These are phyloP conservation scores for Vicia sativa DNA, from an alignment of 306 rosid genomes.

Conservation along the genomic window DNA sequence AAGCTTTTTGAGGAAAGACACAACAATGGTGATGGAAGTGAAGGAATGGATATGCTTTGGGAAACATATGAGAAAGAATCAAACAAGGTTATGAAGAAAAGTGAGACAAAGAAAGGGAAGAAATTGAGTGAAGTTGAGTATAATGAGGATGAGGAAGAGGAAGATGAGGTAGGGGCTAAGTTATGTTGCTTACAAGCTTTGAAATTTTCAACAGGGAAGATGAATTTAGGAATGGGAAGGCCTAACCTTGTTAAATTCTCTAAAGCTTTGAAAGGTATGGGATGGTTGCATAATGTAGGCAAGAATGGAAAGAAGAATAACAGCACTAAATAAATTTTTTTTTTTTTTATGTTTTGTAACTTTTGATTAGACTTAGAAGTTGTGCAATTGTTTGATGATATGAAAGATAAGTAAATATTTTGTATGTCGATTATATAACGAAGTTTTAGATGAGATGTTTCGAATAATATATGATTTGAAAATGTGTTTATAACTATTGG, in stretches of 20 bases:
- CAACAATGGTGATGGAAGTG: slow-evolving; percentile 51
- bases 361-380: slow-evolving; percentile 37
- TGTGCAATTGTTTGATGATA: slow-evolving; percentile 39
- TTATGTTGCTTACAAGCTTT: slow-evolving; percentile 86
- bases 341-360: slow-evolving; percentile 9
- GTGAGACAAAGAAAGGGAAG: slow-evolving; percentile 58
- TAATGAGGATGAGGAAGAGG: slow-evolving; percentile 53
- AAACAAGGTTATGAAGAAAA: slow-evolving; percentile 38
- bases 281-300: slow-evolving; percentile 72
- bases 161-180: slow-evolving; percentile 50
- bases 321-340: slow-evolving; percentile 47
- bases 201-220: slow-evolving; percentile 87
- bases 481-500: background rate
- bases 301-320: slow-evolving; percentile 64
- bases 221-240: slow-evolving; percentile 87
- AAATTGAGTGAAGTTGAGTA: slow-evolving; percentile 46
- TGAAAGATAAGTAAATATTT: slow-evolving; percentile 55
- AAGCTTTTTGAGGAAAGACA: slow-evolving; percentile 89
- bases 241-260: slow-evolving; percentile 76
- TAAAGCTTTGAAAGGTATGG: slow-evolving; percentile 82
- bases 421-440: slow-evolving; percentile 32
- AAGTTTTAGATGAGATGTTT: background rate
- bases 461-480: background rate
- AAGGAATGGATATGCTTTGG: slow-evolving; percentile 97
- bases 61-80: slow-evolving; percentile 74